These are phyloP conservation scores for Sphaerulina musiva DNA, from an alignment of 2,329 filamentous ascomycete species.

Conservation along the genomic window DNA sequence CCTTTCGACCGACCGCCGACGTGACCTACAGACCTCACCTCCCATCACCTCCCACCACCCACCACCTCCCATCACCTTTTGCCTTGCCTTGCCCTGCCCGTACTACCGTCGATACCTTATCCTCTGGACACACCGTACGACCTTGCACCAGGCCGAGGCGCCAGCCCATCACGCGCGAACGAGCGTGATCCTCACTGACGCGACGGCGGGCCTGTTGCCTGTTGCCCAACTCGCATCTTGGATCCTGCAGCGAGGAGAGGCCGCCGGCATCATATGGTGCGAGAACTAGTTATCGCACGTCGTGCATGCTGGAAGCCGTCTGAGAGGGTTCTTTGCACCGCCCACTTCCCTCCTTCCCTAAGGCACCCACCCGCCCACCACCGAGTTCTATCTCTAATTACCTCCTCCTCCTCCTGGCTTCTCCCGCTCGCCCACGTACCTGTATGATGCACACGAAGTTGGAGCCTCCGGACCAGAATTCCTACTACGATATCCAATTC, in stretches of 20 bases:
- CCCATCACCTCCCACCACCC: too few species aligned
- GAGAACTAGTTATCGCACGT: too few species aligned
- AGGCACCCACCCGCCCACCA: too few species aligned
- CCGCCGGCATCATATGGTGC: too few species aligned
- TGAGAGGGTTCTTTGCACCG: not conserved
- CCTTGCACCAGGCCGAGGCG: not conserved
- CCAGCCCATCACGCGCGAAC: not conserved
- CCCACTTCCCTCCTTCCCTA: too few species aligned
- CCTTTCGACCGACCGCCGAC: too few species aligned
- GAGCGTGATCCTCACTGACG: not conserved
- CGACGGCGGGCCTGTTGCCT: not conserved
- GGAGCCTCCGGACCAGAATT: conserved; percentile 4
- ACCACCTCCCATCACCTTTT: too few species aligned
- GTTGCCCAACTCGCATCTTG: too few species aligned
- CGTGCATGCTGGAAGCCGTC: not conserved
- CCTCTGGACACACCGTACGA: not conserved
- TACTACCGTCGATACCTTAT: too few species aligned
- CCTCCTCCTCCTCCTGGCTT: not conserved
- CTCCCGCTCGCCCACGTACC: not conserved
- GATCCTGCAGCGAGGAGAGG: too few species aligned
- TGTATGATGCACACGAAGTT: conserved; percentile 9
- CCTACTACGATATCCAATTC: conserved; percentile 1
- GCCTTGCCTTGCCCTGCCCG: too few species aligned
- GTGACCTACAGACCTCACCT: too few species aligned
- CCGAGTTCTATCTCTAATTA: not conserved